Percentiles rank a stretch among this genome's conserved stretches.
phyloP scores from a whole-genome alignment of 768 basidiomycete species.

The Panellus pusillus region DNA sequence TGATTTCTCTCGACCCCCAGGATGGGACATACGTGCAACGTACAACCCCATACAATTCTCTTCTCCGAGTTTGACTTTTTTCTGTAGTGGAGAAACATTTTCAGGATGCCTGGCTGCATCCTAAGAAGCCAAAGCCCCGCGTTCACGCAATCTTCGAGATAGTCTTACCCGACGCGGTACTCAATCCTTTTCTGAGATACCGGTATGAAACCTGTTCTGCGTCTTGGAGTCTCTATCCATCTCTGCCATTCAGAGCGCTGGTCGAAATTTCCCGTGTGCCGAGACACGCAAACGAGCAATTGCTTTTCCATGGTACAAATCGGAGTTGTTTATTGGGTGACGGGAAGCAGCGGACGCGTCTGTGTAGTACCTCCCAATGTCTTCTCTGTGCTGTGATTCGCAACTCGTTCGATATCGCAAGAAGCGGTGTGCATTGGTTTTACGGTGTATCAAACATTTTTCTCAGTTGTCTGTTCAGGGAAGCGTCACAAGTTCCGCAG shows the following conservation, averaged over 20 bases:
- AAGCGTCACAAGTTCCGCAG: conserved; percentile 57
- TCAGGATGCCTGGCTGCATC: conserved; percentile 55
- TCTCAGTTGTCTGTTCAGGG: conserved; percentile 32
- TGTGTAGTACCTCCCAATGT: conserved; percentile 52
- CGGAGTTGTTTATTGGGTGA: conserved; percentile 61
- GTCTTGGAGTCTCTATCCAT: neutral
- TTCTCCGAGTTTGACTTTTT: neutral
- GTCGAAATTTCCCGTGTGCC: conserved; percentile 27
- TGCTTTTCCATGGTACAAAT: conserved; percentile 70
- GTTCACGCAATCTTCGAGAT: conserved; percentile 54
- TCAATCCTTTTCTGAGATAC: conserved; percentile 47
- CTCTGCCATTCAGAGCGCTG: conserved; percentile 27
- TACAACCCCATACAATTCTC: neutral
- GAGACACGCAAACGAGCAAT: conserved; percentile 49
- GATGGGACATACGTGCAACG: conserved; percentile 13
- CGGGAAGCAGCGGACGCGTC: conserved; percentile 40
- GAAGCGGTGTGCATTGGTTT: conserved; percentile 46
- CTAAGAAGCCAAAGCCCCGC: conserved; percentile 48
- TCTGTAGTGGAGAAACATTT: conserved; percentile 50
- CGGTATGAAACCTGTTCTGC: conserved; percentile 31
- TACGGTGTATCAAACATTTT: neutral
- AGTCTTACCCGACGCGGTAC: conserved; percentile 41
- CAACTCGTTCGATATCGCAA: conserved; percentile 57
- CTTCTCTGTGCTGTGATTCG: conserved; percentile 57
- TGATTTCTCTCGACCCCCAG: conserved; percentile 14